Evolutionary conservation across 371 early-diverging fungal species (phyloP).

Genomic region (Mucor ambiguus): DNA sequence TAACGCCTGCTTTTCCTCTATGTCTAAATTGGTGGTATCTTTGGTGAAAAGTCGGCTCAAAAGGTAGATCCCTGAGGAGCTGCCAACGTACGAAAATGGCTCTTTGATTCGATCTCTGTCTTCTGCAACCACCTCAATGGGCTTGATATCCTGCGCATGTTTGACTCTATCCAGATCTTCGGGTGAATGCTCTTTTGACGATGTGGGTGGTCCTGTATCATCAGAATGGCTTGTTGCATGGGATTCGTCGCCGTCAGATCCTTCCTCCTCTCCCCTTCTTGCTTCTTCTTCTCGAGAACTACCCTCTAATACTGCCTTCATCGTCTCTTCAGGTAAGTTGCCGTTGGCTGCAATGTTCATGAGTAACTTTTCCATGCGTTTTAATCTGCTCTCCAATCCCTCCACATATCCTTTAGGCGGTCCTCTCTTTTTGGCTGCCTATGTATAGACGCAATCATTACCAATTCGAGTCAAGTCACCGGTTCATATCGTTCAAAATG

Average conservation of each 20-base stretch:
- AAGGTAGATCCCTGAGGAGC: constrained; percentile 46
- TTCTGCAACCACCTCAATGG: background rate
- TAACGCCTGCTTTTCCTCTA: constrained; percentile 10
- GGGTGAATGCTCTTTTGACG: background rate
- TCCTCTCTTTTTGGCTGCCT: constrained; percentile 31
- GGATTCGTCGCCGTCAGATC: background rate
- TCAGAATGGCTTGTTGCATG: constrained; percentile 1
- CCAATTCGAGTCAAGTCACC: background rate
- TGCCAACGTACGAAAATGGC: constrained; percentile 36
- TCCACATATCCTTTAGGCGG: constrained; percentile 36
- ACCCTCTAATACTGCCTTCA: background rate
- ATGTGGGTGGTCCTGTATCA: background rate
- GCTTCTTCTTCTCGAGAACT: background rate
- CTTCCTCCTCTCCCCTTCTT: background rate
- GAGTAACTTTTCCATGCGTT: constrained; percentile 28
- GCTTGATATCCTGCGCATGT: background rate
- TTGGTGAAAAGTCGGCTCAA: constrained; percentile 30
- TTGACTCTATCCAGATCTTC: background rate
- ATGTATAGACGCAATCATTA: background rate
- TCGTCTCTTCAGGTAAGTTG: constrained; percentile 15
- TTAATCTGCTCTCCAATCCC: constrained; percentile 28
- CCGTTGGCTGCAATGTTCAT: constrained; percentile 23
- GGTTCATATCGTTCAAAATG: background rate
- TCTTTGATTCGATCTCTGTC: background rate
- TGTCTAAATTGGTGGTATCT: constrained; percentile 1